Conservation (phyloP, 495 filamentous ascomycete species). For the Aspergillus steynii region DNA sequence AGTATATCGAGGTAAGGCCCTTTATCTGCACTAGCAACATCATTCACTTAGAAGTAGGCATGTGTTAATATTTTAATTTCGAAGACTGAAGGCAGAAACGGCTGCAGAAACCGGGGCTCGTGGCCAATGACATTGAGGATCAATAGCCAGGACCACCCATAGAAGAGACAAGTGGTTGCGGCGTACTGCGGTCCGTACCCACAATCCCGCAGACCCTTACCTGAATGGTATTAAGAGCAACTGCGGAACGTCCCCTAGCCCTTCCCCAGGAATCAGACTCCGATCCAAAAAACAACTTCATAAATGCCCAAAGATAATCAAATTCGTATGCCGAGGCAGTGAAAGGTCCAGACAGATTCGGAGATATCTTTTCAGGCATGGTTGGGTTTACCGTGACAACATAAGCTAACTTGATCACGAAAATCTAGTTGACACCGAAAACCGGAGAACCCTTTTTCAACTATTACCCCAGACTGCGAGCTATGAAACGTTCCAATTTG, state of each 20-base stretch:
- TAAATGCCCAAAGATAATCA: too few species aligned
- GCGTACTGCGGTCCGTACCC: not conserved
- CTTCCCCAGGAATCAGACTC: constrained; percentile 1
- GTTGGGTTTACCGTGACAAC: too few species aligned
- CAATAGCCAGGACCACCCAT: constrained; percentile 6
- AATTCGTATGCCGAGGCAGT: too few species aligned
- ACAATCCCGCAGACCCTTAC: not conserved
- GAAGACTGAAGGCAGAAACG: not conserved
- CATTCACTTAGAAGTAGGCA: constrained; percentile 1
- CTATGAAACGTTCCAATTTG: constrained; percentile 12
- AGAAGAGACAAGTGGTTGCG: not conserved
- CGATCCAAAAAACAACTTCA: constrained; percentile 1
- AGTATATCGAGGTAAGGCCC: too few species aligned
- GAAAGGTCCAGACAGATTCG: too few species aligned
- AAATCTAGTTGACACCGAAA: constrained; percentile 3
- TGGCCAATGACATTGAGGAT: constrained; percentile 5
- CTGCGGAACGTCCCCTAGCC: too few species aligned
- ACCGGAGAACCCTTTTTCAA: constrained; percentile 8
- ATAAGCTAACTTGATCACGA: too few species aligned
- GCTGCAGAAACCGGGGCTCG: constrained; percentile 3
- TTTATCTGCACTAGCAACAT: too few species aligned
- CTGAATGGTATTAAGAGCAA: not conserved
- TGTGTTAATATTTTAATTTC: not conserved
- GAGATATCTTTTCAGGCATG: too few species aligned
- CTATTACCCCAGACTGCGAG: constrained; percentile 8